phyloP scores from a whole-genome alignment of 2,329 filamentous ascomycete genomes.

The Beauveria asiatica region DNA sequence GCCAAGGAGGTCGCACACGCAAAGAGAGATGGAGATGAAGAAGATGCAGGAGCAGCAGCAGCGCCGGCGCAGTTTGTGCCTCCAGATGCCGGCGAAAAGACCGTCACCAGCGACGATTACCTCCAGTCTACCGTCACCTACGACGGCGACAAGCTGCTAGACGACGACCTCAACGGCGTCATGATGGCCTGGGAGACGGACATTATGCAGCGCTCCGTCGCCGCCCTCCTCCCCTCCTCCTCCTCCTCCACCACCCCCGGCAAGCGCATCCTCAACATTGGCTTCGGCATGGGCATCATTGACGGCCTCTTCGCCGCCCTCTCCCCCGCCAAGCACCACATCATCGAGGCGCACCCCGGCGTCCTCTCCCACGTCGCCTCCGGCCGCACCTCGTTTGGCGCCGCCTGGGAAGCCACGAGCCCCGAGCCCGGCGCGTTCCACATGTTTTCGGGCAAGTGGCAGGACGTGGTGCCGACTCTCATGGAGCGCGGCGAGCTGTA shows the following conservation, averaged over 20 bases:
- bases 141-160: slow-evolving; percentile 58
- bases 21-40: not conserved
- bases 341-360: slow-evolving; percentile 75
- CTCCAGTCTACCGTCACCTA: slow-evolving; percentile 60
- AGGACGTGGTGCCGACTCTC: slow-evolving; percentile 64
- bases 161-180: slow-evolving; percentile 69
- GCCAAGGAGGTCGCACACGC: not conserved
- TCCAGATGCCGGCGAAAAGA: slow-evolving; percentile 30
- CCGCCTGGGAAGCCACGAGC: slow-evolving; percentile 44
- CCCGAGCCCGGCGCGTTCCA: slow-evolving; percentile 60
- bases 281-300: slow-evolving; percentile 86
- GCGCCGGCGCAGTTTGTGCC: slow-evolving; percentile 23
- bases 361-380: slow-evolving; percentile 58
- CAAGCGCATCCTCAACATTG: slow-evolving; percentile 71
- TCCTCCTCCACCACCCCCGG: slow-evolving; percentile 34
- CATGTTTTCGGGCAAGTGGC: slow-evolving; percentile 68
- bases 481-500: slow-evolving; percentile 62
- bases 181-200: slow-evolving; percentile 92
- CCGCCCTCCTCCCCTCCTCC: slow-evolving; percentile 48
- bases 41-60: not conserved
- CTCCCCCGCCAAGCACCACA: slow-evolving; percentile 64
- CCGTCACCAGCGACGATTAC: slow-evolving; percentile 58
- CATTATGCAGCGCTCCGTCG: slow-evolving; percentile 74
- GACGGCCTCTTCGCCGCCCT: slow-evolving; percentile 67
- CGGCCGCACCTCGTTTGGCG: slow-evolving; percentile 38